Base-by-base conservation (phyloP, 306 rosid species). In the Ziziphus jujuba region DNA sequence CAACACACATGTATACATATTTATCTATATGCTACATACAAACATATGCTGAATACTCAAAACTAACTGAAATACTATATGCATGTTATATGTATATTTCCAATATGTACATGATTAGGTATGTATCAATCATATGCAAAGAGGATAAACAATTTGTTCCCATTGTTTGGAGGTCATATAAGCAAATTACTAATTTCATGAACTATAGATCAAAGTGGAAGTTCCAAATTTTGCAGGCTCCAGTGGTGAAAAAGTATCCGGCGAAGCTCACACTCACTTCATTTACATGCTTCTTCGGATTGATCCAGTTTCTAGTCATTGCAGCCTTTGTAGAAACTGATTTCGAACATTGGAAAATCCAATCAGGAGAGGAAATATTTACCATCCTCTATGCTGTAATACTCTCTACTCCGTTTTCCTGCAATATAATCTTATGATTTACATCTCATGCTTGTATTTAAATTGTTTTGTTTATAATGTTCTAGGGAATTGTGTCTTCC, bases 291-390 rank as follows among this genome's bases (percentile, higher is more conserved):
- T 89, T 89, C 81, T 77, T 87, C 63, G 90, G 96, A 73, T 80
- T 89, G 87, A 72, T 89, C 48, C 88, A 89, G 72, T 89, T 89
- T 87, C 67, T 84, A 72, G 66, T 82, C 75, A 89, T 84, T 47
- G 90, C 88, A 63, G 88, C 84, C 15, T 71, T 86, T 34, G 69
- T 74, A 44, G 92, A 84, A 77, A 77, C 82, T 28, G 89, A 80
- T 60, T 54, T 72, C 36, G 85, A 84, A 43, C 77, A 69, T 51
- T 87, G 96, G 96, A 84, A 80, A 69, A 82, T 89, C 69, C 67
- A 72, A 61, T 82, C 87, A 8, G 25, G 65, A n/a, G 84, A 81
- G 47, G 96, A 84, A 77, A 76, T 89, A 57, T 68, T 73, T 35
- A 79, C 85, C 38, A 82, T 87, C 61, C 66, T 88, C 78, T 88